These are phyloP conservation scores for Solanum sitiens DNA, from an alignment of 257 asterid species.

Conservation along the genomic window DNA sequence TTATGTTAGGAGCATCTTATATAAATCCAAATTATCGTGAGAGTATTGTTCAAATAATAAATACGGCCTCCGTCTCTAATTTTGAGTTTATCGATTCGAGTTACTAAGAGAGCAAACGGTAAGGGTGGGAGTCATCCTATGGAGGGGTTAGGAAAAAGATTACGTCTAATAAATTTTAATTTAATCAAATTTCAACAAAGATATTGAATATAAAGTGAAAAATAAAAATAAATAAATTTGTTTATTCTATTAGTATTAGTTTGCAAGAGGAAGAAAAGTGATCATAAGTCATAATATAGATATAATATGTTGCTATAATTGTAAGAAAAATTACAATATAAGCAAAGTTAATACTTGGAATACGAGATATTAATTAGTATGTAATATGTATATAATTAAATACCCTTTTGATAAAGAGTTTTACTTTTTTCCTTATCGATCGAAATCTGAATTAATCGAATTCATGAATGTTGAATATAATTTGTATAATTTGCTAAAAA, in stretches of 20 bases:
- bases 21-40: no score
- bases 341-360: neutral
- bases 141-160: neutral
- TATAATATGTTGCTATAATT: neutral
- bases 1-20: neutral
- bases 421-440: no score
- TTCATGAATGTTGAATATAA: no score
- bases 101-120: no score
- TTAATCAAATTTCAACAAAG: no score
- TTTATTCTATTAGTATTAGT: neutral
- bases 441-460: neutral
- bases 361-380: neutral
- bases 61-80: rapidly evolving
- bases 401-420: neutral
- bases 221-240: neutral
- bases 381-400: neutral
- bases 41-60: neutral
- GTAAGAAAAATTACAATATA: neutral
- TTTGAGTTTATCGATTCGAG: neutral
- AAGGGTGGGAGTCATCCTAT: neutral
- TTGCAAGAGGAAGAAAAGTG: neutral
- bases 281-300: neutral
- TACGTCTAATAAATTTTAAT: neutral
- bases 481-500: neutral
- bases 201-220: neutral